Base-by-base conservation (phyloP, 768 basidiomycete genomes). In the Pleurotus djamor region DNA sequence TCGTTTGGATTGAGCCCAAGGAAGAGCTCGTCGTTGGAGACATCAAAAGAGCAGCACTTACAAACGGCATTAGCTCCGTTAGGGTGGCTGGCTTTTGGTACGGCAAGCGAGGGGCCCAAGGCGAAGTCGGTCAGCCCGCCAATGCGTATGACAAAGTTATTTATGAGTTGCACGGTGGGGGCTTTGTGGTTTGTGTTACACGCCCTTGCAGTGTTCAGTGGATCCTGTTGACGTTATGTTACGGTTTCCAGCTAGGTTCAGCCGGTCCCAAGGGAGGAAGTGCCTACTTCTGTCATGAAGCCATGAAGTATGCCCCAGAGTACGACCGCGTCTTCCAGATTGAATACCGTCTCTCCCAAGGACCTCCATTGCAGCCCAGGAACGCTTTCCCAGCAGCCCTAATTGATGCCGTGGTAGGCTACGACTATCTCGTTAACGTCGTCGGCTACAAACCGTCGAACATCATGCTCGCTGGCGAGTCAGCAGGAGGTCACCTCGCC, bases 361-460 rank as follows among this genome's bases (percentile, higher is more conserved):
- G 68, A 5, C 59, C 62, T 14, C 71, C 79, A 5, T 64, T 67
- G 52, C 34, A 54, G 3, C 37, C 64, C 5, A 48, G 64, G 1
- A 71, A 79, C 16, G 70, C 83, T 0, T 86, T 84, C 67, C 85
- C 85, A 0, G 75, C 82, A 0, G 79, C 80, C 0, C 70, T 87
- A 1, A 59, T 86, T 14, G 85, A 86, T 64, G 79, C 73, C 1
- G 48, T 85, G 8, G 76, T 81, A 0, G 82, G 79, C 3, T 85
- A 83, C 60, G 49, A 71, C 9, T 82, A 85, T 71, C 79, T 87
- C 28, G 68, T 82, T 33, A 64, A 77, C 12, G 65, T 60, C 12
- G 65, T 80, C 34, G 74, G 76, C 0, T 80, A 83, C 65, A 52
- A 61, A 4, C 74, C 83, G 0, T 21, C 58, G 17, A 69, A 81